phyloP scores from a whole-genome alignment of 2,329 filamentous ascomycete genomes.

The Aspergillus cejpii region DNA sequence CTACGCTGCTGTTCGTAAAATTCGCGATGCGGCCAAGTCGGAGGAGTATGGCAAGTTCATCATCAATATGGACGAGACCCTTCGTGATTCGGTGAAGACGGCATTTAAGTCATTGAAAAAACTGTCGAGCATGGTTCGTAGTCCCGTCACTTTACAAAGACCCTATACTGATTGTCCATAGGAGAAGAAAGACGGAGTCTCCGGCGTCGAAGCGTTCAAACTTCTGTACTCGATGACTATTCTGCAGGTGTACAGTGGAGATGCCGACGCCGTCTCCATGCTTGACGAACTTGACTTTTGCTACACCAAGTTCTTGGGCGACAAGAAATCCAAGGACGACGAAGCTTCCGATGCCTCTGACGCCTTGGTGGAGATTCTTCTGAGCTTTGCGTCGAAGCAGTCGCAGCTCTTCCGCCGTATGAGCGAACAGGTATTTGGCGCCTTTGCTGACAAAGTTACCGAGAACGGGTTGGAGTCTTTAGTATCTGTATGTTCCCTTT shows the following conservation, averaged over 20 bases:
- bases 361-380: constrained; percentile 74
- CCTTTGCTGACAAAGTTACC: constrained; percentile 70
- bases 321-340: constrained; percentile 48
- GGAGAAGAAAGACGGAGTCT: constrained; percentile 42
- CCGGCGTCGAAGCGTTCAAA: constrained; percentile 58
- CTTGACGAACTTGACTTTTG: constrained; percentile 74
- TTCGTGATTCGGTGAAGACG: constrained; percentile 39
- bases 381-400: constrained; percentile 82
- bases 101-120: constrained; percentile 39
- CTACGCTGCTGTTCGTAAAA: constrained; percentile 37
- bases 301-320: constrained; percentile 55
- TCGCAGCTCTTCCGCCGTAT: constrained; percentile 80
- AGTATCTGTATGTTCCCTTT: constrained; percentile 36
- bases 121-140: constrained; percentile 33
- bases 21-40: constrained; percentile 35
- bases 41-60: constrained; percentile 38
- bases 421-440: constrained; percentile 78
- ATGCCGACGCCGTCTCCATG: constrained; percentile 75
- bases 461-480: constrained; percentile 62
- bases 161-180: constrained; percentile 37
- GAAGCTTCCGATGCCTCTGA: constrained; percentile 53
- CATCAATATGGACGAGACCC: constrained; percentile 44
- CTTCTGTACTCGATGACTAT: constrained; percentile 78
- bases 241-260: constrained; percentile 83
- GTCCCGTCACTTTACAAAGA: background rate